Conservation (phyloP, 345 rosid genomes). For the Chamaenerion angustifolium region DNA sequence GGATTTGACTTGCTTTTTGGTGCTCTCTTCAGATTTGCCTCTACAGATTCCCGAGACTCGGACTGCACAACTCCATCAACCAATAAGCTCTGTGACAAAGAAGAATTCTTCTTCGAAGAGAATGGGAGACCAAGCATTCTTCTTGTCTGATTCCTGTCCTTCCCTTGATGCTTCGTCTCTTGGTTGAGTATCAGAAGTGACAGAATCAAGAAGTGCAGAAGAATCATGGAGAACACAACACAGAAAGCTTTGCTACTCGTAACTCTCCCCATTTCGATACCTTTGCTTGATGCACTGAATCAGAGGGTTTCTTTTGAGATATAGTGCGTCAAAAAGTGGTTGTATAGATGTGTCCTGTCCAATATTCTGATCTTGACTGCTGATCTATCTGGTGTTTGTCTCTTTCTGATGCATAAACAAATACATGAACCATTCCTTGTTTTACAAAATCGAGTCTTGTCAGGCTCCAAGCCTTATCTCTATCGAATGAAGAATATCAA, state of each 20-base stretch:
- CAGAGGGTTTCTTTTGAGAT: background rate
- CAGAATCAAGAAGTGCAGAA: constrained; percentile 3
- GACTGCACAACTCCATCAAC: background rate
- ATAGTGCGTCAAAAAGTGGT: no score
- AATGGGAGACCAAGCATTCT: constrained; percentile 7
- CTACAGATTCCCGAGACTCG: constrained; percentile 5
- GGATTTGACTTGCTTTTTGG: constrained; percentile 12
- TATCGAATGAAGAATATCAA: background rate
- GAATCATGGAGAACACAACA: constrained; percentile 4
- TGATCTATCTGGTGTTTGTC: no score
- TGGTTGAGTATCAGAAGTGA: constrained; percentile 6
- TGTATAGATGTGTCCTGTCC: no score
- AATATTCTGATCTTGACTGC: no score
- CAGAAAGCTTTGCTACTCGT: background rate
- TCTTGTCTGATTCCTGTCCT: constrained; percentile 2
- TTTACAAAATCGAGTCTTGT: no score
- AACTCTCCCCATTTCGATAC: background rate
- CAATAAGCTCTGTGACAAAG: background rate
- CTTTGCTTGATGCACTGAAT: constrained; percentile 6
- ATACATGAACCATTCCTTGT: no score
- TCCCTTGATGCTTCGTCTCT: constrained; percentile 3
- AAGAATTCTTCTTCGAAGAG: no score
- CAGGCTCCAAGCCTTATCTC: background rate
- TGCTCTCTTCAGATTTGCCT: constrained; percentile 11
- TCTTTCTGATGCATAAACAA: no score